Evolutionary conservation across 164 flowering plant genomes (phyloP).

Genomic region (Sextonia rubra): DNA sequence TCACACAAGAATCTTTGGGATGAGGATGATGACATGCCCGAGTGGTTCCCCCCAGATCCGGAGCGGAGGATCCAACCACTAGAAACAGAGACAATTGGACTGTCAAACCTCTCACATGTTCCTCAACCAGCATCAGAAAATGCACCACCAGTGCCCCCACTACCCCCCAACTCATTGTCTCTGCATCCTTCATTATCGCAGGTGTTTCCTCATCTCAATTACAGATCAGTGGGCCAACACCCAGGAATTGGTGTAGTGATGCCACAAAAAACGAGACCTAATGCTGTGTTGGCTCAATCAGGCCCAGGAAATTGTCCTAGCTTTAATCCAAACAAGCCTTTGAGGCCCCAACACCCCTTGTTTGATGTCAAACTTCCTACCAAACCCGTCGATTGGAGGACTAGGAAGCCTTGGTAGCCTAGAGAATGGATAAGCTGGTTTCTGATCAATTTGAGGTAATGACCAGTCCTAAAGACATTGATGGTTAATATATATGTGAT

Average conservation of each 20-base stretch:
- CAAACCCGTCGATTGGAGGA: neutral
- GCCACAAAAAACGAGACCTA: neutral
- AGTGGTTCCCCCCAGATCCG: slow-evolving; percentile 44
- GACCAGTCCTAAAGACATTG: neutral
- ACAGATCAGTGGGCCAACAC: neutral
- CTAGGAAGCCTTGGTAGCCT: neutral
- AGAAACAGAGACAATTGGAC: slow-evolving; percentile 1
- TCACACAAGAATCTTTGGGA: slow-evolving; percentile 24
- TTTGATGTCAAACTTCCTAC: neutral
- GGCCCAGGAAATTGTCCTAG: neutral
- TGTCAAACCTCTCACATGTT: slow-evolving; percentile 6
- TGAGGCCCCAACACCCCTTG: neutral
- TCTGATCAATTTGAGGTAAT: neutral
- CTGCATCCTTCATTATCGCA: slow-evolving; percentile 9
- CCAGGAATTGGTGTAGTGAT: neutral
- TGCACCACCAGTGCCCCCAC: slow-evolving; percentile 2
- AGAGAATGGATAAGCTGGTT: neutral
- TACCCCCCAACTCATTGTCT: slow-evolving; percentile 2
- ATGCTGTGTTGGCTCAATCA: neutral
- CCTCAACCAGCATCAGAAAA: slow-evolving; percentile 10
- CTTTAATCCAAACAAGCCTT: neutral
- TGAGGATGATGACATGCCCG: slow-evolving; percentile 56
- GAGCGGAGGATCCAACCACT: slow-evolving; percentile 11
- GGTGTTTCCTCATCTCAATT: neutral
- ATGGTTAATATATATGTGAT: too few species aligned